These are phyloP conservation scores for Rhodotorula sphaerocarpa DNA, from an alignment of 768 basidiomycete species.

Conservation along the genomic window DNA sequence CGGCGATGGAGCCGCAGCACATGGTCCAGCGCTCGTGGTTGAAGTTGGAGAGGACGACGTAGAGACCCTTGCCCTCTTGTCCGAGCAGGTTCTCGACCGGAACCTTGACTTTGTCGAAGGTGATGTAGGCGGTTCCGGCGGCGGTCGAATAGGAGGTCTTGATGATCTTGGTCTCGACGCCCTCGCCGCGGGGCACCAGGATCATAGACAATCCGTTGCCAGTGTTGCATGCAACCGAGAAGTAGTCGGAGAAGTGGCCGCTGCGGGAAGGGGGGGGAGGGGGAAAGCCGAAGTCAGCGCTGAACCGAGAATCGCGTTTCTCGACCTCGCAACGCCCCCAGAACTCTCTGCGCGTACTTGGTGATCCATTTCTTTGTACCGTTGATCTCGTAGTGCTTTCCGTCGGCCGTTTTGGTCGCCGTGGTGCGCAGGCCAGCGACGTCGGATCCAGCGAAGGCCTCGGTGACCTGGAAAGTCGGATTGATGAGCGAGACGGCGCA, in stretches of 20 bases:
- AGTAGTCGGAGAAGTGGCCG: constrained; percentile 35
- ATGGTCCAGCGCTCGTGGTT: constrained; percentile 36
- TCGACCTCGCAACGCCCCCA: too few species aligned
- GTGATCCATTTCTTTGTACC: constrained; percentile 33
- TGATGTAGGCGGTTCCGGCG: constrained; percentile 39
- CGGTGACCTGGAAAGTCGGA: constrained; percentile 23
- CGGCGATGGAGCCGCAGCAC: constrained; percentile 29
- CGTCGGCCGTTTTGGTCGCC: constrained; percentile 38
- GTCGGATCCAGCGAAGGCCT: constrained; percentile 36
- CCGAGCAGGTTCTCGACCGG: constrained; percentile 41
- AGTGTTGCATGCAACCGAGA: constrained; percentile 32
- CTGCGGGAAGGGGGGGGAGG: constrained; percentile 2
- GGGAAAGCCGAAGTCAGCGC: too few species aligned
- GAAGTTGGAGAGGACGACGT: constrained; percentile 40
- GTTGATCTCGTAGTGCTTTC: constrained; percentile 39
- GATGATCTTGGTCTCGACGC: constrained; percentile 36
- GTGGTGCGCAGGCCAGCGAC: constrained; percentile 36
- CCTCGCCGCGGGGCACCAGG: constrained; percentile 37
- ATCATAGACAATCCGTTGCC: constrained; percentile 41
- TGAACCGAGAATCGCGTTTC: too few species aligned
- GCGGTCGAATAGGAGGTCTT: constrained; percentile 29
- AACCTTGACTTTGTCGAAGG: constrained; percentile 39
- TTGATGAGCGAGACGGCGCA: too few species aligned
- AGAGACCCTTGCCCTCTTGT: constrained; percentile 38
- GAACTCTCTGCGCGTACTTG: too few species aligned